Conservation (phyloP, 1,139 yeast species). For the Lodderomyces jiufengensis region DNA sequence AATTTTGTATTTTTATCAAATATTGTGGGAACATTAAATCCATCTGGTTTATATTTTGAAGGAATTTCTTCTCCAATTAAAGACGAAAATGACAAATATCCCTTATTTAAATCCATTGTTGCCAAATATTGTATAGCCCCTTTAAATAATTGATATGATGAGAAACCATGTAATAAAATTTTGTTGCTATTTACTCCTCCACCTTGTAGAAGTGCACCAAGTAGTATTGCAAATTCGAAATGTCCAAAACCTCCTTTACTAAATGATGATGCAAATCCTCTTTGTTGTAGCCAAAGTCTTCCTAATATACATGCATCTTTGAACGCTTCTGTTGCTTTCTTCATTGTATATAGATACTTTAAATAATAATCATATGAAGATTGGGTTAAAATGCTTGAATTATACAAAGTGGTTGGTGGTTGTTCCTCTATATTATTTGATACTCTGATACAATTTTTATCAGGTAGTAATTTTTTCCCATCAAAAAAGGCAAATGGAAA, state of each 20-base stretch:
- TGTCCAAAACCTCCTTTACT: constrained; percentile 85
- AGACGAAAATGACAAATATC: constrained; percentile 66
- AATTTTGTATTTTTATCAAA: constrained; percentile 73
- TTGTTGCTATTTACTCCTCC: constrained; percentile 77
- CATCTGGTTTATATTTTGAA: constrained; percentile 53
- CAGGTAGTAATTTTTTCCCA: constrained; percentile 70
- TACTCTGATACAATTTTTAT: constrained; percentile 74
- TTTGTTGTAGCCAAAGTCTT: constrained; percentile 82
- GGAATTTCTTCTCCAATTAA: constrained; percentile 45
- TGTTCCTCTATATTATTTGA: constrained; percentile 45
- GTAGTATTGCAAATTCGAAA: constrained; percentile 78
- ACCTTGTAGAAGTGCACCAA: constrained; percentile 81
- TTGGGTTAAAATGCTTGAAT: constrained; percentile 71
- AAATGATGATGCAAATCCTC: constrained; percentile 67
- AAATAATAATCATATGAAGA: constrained; percentile 66
- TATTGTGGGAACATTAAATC: constrained; percentile 69
- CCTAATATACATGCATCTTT: constrained; percentile 87
- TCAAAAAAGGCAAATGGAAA: constrained; percentile 73
- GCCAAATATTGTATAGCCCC: constrained; percentile 82
- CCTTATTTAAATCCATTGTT: constrained; percentile 63
- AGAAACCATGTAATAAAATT: constrained; percentile 78
- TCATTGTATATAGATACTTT: constrained; percentile 70
- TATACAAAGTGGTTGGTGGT: constrained; percentile 83
- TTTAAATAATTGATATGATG: constrained; percentile 88
- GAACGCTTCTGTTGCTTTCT: constrained; percentile 77